Percentiles rank a stretch among this genome's conserved stretches.
Evolutionary conservation across 2,329 filamentous ascomycete species (phyloP).

Genomic region (Tolypocladium ophioglossoides): DNA sequence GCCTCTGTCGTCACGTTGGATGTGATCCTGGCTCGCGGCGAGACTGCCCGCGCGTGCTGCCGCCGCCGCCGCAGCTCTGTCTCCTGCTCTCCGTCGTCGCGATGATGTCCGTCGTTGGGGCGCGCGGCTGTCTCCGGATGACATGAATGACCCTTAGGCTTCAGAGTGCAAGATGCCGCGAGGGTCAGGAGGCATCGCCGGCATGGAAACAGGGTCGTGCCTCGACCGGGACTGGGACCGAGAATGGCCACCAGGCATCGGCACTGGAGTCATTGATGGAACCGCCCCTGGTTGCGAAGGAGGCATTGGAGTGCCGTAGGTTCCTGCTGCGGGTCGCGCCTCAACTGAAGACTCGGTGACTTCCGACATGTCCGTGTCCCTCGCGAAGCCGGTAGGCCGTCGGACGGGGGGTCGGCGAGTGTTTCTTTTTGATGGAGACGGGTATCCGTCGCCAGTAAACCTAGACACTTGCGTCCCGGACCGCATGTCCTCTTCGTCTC

Average conservation of each 20-base stretch:
- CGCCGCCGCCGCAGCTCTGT: constrained; percentile 35
- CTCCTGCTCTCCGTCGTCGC: constrained; percentile 33
- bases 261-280: constrained; percentile 3
- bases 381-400: constrained; percentile 18
- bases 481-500: constrained; percentile 42
- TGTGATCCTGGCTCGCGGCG: constrained; percentile 32
- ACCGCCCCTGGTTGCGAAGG: constrained; percentile 10
- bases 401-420: constrained; percentile 18
- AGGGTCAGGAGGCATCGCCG: constrained; percentile 42
- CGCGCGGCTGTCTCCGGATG: constrained; percentile 21
- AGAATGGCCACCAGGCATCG: constrained; percentile 12
- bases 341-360: constrained; percentile 26
- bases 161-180: constrained; percentile 28
- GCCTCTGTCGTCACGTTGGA: constrained; percentile 21
- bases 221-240: constrained; percentile 29
- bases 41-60: constrained; percentile 35
- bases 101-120: constrained; percentile 32
- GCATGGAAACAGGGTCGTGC: constrained; percentile 37
- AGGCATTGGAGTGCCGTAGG: constrained; percentile 9
- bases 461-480: constrained; percentile 51
- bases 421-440: constrained; percentile 32
- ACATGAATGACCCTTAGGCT: constrained; percentile 17
- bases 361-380: constrained; percentile 18
- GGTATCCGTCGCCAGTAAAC: constrained; percentile 59
- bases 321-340: constrained; percentile 15